Base-by-base conservation (phyloP, 768 basidiomycete species). In the Collybiopsis confluens region DNA sequence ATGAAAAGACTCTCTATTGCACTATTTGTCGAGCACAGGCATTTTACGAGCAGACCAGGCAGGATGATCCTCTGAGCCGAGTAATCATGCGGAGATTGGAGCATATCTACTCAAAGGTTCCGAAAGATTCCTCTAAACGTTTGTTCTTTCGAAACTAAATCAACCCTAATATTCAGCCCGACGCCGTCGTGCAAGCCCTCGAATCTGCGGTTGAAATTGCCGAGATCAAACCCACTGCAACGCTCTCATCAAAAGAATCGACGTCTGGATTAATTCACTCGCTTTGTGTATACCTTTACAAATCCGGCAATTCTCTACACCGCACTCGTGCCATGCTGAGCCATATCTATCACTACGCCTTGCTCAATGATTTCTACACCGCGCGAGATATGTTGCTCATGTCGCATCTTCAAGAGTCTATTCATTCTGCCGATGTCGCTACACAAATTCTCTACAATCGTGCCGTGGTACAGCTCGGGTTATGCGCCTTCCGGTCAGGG, bases 371-470 rank as follows among this genome's bases (percentile, higher is more conserved):
- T 64, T 99, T 93, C 75, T 83, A 97, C 74, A 92, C 91, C 24
- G 90, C 97, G 9, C 90, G 97, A 26, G 97, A 99, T 72, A 95
- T 98, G 90, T 73, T 99, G 35, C 76, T 99, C 56, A 98, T 99
- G 97, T 98, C 95, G 4, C 97, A 98, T 68, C 80, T 99, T 46
- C 96, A 98, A 69, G 95, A 98, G 68, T 90, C 92, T 1, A 89
- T 98, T 63, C 89, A 93, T 65, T 92, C 93, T 36, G 93, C 95
- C 54, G 97, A 98, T 64, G 94, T 98, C 47, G 87, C 86, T 16
- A 98, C 97, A 0, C 97, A 99, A 70, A 98, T 99, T 62, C 76
- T 98, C 30, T 98, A 98, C 76, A 99, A 99, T 70, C 88, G 97
- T 36, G 92, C 93, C 5, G 86, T 98, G 53, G 97, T 98, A 41